A percentile compares a stretch with the other conserved stretches of the same genome.
Conservation (phyloP, 306 rosid species). For the Castanea crenata region DNA sequence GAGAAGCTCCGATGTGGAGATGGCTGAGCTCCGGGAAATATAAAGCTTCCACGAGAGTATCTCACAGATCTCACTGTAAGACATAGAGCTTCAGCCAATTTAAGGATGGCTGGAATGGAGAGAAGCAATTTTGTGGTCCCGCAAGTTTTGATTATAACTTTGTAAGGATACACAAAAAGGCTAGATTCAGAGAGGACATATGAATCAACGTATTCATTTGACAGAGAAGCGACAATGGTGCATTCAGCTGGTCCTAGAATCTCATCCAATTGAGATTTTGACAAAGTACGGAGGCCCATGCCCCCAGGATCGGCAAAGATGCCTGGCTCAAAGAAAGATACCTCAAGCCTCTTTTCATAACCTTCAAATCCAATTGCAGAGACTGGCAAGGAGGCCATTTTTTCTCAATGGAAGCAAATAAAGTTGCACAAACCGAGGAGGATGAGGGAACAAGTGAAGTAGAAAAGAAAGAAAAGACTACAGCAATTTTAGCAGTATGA, state of each 20-base stretch:
- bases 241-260: conserved; percentile 84
- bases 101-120: conserved; percentile 74
- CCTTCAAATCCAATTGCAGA: conserved; percentile 98
- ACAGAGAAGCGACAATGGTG: conserved; percentile 80
- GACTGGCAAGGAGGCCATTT: conserved; percentile 51
- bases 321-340: conserved; percentile 64
- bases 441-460: conserved; percentile 19
- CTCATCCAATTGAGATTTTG: conserved; percentile 70
- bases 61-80: conserved; percentile 75
- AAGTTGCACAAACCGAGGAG: conserved; percentile 1
- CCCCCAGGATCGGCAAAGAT: conserved; percentile 66
- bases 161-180: conserved; percentile 75
- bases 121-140: conserved; percentile 90
- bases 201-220: conserved; percentile 76
- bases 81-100: conserved; percentile 55
- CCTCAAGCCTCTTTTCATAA: conserved; percentile 92
- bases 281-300: conserved; percentile 69
- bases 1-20: conserved; percentile 80
- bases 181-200: conserved; percentile 97
- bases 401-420: conserved; percentile 15
- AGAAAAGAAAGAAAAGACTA: conserved; percentile 3
- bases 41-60: conserved; percentile 89
- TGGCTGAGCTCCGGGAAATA: conserved; percentile 79
- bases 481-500: conserved; percentile 20
- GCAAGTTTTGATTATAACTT: conserved; percentile 86